Conservation (phyloP, 345 rosid genomes). For the Euclidium syriacum region DNA sequence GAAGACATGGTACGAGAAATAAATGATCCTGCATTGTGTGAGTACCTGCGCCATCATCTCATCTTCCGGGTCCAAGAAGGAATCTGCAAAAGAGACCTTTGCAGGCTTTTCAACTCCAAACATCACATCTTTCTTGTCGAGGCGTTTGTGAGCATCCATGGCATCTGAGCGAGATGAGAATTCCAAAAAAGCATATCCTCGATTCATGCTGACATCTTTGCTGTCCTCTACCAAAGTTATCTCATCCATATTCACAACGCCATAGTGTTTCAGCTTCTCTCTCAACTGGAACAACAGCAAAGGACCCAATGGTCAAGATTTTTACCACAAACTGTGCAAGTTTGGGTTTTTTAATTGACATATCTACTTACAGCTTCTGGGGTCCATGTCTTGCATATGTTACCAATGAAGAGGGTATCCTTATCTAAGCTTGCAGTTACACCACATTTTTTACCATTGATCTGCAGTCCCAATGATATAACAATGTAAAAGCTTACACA, state of each 20-base stretch:
- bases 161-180: slow-evolving; percentile 92
- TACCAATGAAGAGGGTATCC: slow-evolving; percentile 92
- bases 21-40: slow-evolving; percentile 23
- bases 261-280: slow-evolving; percentile 94
- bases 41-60: slow-evolving; percentile 98
- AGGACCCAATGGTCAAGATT: slow-evolving; percentile 27
- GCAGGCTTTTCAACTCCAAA: slow-evolving; percentile 98
- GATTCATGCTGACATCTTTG: slow-evolving; percentile 78
- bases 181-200: slow-evolving; percentile 98
- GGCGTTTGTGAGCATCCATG: slow-evolving; percentile 90
- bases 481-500: slow-evolving; percentile 29
- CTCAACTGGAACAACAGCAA: slow-evolving; percentile 65
- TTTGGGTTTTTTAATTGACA: slow-evolving; percentile 24
- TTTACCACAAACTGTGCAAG: slow-evolving; percentile 21
- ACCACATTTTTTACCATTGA: slow-evolving; percentile 95
- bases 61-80: slow-evolving; percentile 89
- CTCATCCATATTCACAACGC: slow-evolving; percentile 84
- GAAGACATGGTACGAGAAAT: slow-evolving; percentile 23
- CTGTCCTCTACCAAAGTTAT: slow-evolving; percentile 89
- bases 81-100: slow-evolving; percentile 95
- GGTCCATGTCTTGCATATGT: slow-evolving; percentile 95
- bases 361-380: slow-evolving; percentile 82
- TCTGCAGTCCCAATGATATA: slow-evolving; percentile 60
- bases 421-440: slow-evolving; percentile 95
- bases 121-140: slow-evolving; percentile 79